Base-by-base conservation (phyloP, 495 filamentous ascomycete species). In the Darksidea phi region DNA sequence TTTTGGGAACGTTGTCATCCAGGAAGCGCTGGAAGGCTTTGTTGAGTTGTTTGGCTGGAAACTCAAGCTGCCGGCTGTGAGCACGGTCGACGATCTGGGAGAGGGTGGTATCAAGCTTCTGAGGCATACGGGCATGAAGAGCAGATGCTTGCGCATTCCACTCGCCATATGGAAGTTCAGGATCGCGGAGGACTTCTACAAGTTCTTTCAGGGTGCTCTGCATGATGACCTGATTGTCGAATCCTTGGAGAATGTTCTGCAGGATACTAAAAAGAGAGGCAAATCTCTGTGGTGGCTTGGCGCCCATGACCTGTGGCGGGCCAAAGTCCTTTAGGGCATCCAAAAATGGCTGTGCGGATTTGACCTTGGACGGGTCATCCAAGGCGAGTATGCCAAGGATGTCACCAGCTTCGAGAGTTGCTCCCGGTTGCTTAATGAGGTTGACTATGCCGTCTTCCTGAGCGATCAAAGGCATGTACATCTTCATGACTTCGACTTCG, bases 401-500 rank as follows among this genome's bases (percentile, higher is more conserved):
- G 68, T 99, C 94, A 71, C 94, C 94, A 69, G 94, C 94, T 75
- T 97, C 91, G 32, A 99, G 87, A n/a, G 91, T 94, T 18, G 94
- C 90, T 67, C 94, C 94, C 54, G 95, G 95, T 77, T 97, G 94
- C 84, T 99, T 99, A 80, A 99, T 96, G 69, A 97, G 82, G 77
- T 97, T 92, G 46, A 99, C 95, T 54, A 93, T 86, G 76, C 94
- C 94, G 66, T 96, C 95, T 74, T 99, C 94, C 74, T 93, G 87
- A n/a, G 94, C 88, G 55, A 99, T 81, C 53, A 99, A 82, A 67
- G 94, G 94, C 94, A 99, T 99, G 79, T 96, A 97, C 94, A 99
- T 99, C 82, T 99, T 99, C 94, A 99, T 99, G 74, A 99, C 95
- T 74, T 99, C 94, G 53, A 99, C 94, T 71, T 99, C 94, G 53